Conservation (phyloP, 495 filamentous ascomycete species). For the Penicillium cinerascens region DNA sequence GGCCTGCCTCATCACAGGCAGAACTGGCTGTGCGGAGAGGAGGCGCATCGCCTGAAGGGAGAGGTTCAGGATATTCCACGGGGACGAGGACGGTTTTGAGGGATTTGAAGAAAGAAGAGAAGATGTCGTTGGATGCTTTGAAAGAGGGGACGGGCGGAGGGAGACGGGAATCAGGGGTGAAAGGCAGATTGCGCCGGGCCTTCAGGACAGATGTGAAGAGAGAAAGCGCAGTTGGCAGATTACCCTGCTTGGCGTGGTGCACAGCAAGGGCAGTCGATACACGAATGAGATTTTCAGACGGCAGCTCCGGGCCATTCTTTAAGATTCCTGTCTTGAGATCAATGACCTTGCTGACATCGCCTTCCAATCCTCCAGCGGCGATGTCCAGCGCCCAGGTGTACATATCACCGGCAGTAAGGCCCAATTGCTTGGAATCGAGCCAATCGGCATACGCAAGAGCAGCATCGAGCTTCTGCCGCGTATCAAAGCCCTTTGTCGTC, state of each 20-base stretch:
- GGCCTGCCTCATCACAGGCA: slow-evolving; percentile 75
- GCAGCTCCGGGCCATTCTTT: slow-evolving; percentile 42
- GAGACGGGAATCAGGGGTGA: slow-evolving; percentile 21
- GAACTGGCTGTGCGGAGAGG: slow-evolving; percentile 57
- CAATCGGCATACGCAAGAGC: slow-evolving; percentile 78
- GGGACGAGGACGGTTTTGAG: slow-evolving; percentile 43
- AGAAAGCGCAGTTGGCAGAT: slow-evolving; percentile 66
- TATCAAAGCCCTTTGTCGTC: slow-evolving; percentile 69
- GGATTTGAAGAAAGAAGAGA: slow-evolving; percentile 32
- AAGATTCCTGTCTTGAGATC: slow-evolving; percentile 61
- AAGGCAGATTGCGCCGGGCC: slow-evolving; percentile 53
- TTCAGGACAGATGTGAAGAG: slow-evolving; percentile 82
- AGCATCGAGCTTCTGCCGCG: slow-evolving; percentile 70
- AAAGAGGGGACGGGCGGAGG: slow-evolving; percentile 48
- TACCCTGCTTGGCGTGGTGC: slow-evolving; percentile 64
- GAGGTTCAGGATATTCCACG: slow-evolving; percentile 61
- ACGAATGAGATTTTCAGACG: slow-evolving; percentile 68
- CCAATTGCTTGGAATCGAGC: slow-evolving; percentile 69
- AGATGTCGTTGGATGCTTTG: slow-evolving; percentile 53
- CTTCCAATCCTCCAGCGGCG: slow-evolving; percentile 49
- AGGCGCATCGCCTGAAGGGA: slow-evolving; percentile 60
- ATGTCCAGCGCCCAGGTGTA: slow-evolving; percentile 71
- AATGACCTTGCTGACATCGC: slow-evolving; percentile 46
- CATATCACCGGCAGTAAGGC: slow-evolving; percentile 60
- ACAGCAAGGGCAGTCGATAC: slow-evolving; percentile 74